phyloP scores from a whole-genome alignment of 345 rosid species.

The Cardamine occulta region DNA sequence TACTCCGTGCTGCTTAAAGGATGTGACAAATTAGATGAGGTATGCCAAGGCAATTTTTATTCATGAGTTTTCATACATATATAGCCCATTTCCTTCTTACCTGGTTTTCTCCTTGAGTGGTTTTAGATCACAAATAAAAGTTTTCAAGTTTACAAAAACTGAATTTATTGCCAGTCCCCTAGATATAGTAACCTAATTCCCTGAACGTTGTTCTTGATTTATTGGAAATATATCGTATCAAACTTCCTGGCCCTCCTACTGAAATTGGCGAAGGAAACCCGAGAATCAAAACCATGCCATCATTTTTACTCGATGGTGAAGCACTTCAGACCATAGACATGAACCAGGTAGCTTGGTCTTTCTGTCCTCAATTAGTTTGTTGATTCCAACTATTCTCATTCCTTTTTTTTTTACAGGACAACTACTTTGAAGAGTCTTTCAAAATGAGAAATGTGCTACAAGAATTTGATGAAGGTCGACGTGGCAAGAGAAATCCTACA shows the following conservation, averaged over 20 bases:
- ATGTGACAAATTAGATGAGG: constrained; percentile 76
- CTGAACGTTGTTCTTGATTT: constrained; percentile 31
- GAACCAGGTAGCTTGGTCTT: constrained; percentile 70
- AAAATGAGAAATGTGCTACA: constrained; percentile 94
- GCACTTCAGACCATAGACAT: constrained; percentile 98
- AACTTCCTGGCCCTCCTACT: constrained; percentile 92
- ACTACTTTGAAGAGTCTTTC: constrained; percentile 97
- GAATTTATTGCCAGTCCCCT: neutral
- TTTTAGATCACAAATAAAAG: constrained; percentile 13
- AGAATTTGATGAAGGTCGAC: constrained; percentile 62
- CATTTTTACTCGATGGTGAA: constrained; percentile 97
- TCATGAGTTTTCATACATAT: neutral
- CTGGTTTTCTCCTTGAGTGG: neutral
- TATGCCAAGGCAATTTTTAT: constrained; percentile 37
- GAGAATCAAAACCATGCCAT: constrained; percentile 99
- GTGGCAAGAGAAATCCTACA: constrained; percentile 69
- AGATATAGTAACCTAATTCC: neutral
- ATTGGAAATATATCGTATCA: constrained; percentile 92
- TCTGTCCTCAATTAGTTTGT: constrained; percentile 13
- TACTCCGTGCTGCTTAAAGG: constrained; percentile 97
- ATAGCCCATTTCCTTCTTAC: neutral
- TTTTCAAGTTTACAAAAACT: neutral
- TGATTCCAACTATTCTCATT: constrained; percentile 26
- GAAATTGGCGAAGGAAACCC: constrained; percentile 98
- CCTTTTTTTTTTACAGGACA: constrained; percentile 64